These are phyloP conservation scores for Phytophthora syringae DNA, from an alignment of 352 stramenopile genomes.

Conservation along the genomic window DNA sequence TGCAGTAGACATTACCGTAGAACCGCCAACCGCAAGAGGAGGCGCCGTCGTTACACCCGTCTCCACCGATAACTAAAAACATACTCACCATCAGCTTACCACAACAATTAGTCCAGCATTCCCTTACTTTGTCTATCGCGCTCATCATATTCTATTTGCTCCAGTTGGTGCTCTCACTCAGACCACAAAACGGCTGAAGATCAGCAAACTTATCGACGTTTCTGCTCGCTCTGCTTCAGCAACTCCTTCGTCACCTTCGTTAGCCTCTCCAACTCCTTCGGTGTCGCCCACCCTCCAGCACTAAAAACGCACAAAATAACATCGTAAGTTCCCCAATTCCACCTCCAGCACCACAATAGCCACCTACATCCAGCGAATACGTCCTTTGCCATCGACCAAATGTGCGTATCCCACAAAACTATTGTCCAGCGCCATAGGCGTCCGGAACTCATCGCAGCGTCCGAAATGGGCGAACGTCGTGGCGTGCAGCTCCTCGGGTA, in stretches of 20 bases:
- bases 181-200: too few species aligned
- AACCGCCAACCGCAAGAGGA: constrained; percentile 15
- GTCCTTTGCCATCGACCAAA: constrained; percentile 79
- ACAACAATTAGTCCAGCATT: constrained; percentile 2
- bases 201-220: constrained; percentile 34
- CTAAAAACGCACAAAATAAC: constrained; percentile 41
- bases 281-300: constrained; percentile 66
- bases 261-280: constrained; percentile 66
- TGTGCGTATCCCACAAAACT: constrained; percentile 89
- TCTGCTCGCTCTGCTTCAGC: constrained; percentile 54
- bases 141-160: constrained; percentile 29
- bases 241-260: constrained; percentile 65
- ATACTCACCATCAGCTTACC: not conserved
- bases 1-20: constrained; percentile 51
- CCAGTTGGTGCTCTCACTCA: constrained; percentile 4
- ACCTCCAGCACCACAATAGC: constrained; percentile 6
- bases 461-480: constrained; percentile 76
- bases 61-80: constrained; percentile 8
- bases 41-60: constrained; percentile 57
- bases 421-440: constrained; percentile 81
- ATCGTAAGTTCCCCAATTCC: constrained; percentile 10
- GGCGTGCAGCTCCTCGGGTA: constrained; percentile 49
- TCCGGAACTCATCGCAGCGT: constrained; percentile 84
- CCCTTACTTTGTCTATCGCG: not conserved
- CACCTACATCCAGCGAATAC: constrained; percentile 89